Evolutionary conservation across 2,329 filamentous ascomycete species (phyloP).

Genomic region (Trichoderma polysporum): DNA sequence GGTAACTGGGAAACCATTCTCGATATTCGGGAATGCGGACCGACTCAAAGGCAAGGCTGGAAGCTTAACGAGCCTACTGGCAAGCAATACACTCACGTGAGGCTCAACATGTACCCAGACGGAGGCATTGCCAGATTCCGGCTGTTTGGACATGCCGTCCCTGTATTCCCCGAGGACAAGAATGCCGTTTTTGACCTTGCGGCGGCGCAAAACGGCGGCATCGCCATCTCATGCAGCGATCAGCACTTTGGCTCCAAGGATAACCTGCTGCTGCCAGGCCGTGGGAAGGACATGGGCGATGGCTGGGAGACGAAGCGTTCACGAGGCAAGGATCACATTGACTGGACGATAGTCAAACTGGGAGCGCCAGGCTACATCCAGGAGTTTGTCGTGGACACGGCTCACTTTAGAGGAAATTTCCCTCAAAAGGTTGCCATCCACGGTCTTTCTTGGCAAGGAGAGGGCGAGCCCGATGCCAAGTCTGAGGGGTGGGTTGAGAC

Average conservation of each 20-base stretch:
- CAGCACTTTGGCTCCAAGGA: constrained; percentile 82
- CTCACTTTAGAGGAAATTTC: constrained; percentile 81
- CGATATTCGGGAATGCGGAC: constrained; percentile 68
- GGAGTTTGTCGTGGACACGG: constrained; percentile 73
- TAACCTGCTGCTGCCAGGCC: constrained; percentile 75
- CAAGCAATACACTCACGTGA: constrained; percentile 75
- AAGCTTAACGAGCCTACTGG: constrained; percentile 56
- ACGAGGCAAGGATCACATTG: constrained; percentile 67
- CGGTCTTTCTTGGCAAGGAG: constrained; percentile 54
- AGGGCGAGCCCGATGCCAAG: constrained; percentile 55
- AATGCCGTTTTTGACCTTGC: constrained; percentile 71
- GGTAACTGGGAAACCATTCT: constrained; percentile 73
- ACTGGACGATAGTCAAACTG: constrained; percentile 78
- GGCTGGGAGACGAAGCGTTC: constrained; percentile 84
- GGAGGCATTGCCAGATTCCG: constrained; percentile 80
- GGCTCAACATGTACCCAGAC: constrained; percentile 82
- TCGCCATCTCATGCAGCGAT: constrained; percentile 74
- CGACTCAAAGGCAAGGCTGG: constrained; percentile 73
- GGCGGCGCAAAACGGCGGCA: constrained; percentile 74
- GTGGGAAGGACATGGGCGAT: constrained; percentile 83
- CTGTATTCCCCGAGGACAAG: constrained; percentile 68
- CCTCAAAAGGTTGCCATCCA: constrained; percentile 73
- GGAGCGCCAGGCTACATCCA: constrained; percentile 65
- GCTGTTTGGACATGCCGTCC: constrained; percentile 72
- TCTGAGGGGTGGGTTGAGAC: constrained; percentile 65